Evolutionary conservation across 1,284 basidiomycete species (phyloP).

Genomic region (Takashimella koratensis): DNA sequence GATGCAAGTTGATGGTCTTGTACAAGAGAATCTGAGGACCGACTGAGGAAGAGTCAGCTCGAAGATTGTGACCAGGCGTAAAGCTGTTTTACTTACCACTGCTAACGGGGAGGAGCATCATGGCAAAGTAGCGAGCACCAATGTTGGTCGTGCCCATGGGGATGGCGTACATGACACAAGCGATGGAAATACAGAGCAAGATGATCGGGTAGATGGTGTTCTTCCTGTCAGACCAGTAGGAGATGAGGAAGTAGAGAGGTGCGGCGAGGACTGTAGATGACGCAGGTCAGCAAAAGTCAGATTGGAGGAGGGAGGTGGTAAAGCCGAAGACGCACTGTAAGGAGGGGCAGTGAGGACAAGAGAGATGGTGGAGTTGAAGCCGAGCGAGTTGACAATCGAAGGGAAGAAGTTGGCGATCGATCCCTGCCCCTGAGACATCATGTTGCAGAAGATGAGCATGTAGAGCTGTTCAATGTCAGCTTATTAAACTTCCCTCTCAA

Average conservation of each 20-base stretch:
- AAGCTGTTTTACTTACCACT: conserved; percentile 15
- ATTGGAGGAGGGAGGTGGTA: too few species aligned
- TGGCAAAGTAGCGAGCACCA: conserved; percentile 36
- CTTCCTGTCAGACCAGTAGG: background rate
- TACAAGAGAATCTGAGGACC: conserved; percentile 44
- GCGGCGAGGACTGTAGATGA: background rate
- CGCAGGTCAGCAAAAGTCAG: background rate
- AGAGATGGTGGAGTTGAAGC: conserved; percentile 39
- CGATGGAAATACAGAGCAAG: conserved; percentile 17
- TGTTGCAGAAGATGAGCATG: conserved; percentile 23
- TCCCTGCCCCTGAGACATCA: conserved; percentile 23
- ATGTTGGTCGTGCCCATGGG: conserved; percentile 29
- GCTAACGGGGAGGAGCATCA: conserved; percentile 33
- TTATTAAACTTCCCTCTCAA: too few species aligned
- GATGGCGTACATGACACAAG: conserved; percentile 4
- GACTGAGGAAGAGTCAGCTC: conserved; percentile 35
- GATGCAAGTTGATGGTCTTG: conserved; percentile 41
- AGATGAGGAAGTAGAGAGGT: background rate
- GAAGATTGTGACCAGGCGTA: background rate
- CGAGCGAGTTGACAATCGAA: conserved; percentile 32
- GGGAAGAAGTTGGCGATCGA: conserved; percentile 41
- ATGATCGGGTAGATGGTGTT: conserved; percentile 25
- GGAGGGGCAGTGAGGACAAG: conserved; percentile 48
- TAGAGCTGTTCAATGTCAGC: conserved; percentile 13
- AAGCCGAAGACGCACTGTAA: conserved; percentile 21